phyloP scores from a whole-genome alignment of 352 stramenopile genomes.

The Aphanomyces astaci region DNA sequence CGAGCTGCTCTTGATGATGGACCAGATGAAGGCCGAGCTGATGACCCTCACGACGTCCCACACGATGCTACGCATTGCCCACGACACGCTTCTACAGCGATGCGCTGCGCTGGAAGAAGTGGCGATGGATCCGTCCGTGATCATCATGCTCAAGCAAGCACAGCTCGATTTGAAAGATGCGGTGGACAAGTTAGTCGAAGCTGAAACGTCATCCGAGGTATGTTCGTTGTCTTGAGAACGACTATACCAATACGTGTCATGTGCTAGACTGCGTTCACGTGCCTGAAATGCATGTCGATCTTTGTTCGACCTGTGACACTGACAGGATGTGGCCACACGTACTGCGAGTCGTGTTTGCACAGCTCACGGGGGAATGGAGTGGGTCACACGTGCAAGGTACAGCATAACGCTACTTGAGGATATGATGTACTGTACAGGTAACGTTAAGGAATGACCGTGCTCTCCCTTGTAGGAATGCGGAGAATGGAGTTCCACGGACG shows the following conservation, averaged over 20 bases:
- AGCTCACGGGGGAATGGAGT: neutral
- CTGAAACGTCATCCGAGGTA: constrained; percentile 54
- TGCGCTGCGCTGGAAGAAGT: constrained; percentile 35
- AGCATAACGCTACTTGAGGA: no score
- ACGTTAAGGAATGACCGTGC: constrained; percentile 11
- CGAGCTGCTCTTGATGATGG: neutral
- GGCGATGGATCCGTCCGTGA: constrained; percentile 41
- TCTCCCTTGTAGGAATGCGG: constrained; percentile 30
- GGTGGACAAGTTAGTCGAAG: constrained; percentile 53
- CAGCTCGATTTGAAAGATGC: constrained; percentile 63
- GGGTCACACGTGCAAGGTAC: constrained; percentile 4
- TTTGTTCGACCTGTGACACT: constrained; percentile 60
- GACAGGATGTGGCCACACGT: constrained; percentile 62
- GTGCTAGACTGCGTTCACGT: constrained; percentile 50
- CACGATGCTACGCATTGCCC: constrained; percentile 12
- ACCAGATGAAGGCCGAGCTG: constrained; percentile 1
- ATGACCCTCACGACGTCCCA: neutral
- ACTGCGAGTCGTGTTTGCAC: constrained; percentile 43
- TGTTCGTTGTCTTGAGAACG: neutral
- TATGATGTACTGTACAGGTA: constrained; percentile 33
- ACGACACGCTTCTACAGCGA: neutral
- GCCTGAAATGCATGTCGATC: constrained; percentile 59
- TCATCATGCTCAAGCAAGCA: constrained; percentile 44
- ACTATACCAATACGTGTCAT: neutral
- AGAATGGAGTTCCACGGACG: constrained; percentile 26